Conservation (phyloP, 305 asterid species). For the Fraxinus xanthoxyloides region DNA sequence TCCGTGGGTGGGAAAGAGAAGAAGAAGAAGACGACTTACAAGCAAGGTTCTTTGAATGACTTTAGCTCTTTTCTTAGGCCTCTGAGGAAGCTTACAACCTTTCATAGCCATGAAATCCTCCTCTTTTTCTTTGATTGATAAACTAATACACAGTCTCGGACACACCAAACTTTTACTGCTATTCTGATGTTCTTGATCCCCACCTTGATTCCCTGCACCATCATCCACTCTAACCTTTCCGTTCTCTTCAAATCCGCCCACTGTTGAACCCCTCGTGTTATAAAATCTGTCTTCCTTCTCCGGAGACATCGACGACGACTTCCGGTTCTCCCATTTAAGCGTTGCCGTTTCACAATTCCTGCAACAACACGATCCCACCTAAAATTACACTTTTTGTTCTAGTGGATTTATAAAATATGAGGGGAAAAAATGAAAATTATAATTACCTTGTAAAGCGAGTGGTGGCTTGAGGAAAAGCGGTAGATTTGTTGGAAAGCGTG, state of each 20-base stretch:
- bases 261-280: constrained; percentile 41
- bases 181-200: background rate
- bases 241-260: constrained; percentile 31
- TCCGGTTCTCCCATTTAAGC: constrained; percentile 35
- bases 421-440: background rate
- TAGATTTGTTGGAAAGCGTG: constrained; percentile 18
- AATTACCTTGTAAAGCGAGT: constrained; percentile 33
- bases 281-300: constrained; percentile 47
- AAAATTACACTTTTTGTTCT: background rate
- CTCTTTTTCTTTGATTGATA: constrained; percentile 49
- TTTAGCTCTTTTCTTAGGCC: constrained; percentile 48
- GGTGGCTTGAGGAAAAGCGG: constrained; percentile 10
- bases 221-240: constrained; percentile 24
- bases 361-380: constrained; percentile 2
- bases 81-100: constrained; percentile 47
- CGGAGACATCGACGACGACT: constrained; percentile 30
- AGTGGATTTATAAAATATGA: background rate
- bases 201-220: constrained; percentile 24
- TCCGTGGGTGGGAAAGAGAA: too few species aligned
- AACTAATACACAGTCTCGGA: constrained; percentile 33
- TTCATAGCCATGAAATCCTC: constrained; percentile 52
- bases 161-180: constrained; percentile 16
- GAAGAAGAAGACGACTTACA: constrained; percentile 19
- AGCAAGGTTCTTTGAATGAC: constrained; percentile 43
- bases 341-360: constrained; percentile 38